Evolutionary conservation across 305 asterid species (phyloP).

Genomic region (Fraxinus baroniana): DNA sequence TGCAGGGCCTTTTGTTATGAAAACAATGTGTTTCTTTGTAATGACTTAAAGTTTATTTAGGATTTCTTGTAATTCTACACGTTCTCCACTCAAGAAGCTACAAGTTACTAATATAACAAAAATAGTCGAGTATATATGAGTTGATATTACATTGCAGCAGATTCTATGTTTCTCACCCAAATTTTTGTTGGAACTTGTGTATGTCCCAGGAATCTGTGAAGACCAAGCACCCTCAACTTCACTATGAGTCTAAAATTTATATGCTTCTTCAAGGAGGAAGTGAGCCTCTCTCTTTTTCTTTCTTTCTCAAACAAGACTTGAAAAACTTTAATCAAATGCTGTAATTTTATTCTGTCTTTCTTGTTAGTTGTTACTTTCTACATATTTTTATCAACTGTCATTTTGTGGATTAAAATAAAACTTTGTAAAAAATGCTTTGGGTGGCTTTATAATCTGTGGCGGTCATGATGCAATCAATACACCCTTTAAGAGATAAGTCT

Average conservation of each 20-base stretch:
- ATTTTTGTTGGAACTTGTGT: constrained; percentile 18
- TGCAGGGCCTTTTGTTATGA: neutral
- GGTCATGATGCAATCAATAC: neutral
- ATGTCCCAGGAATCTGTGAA: constrained; percentile 69
- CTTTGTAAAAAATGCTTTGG: neutral
- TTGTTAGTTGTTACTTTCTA: neutral
- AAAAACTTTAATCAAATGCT: neutral
- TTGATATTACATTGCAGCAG: neutral
- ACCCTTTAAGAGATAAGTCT: neutral
- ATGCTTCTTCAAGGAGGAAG: constrained; percentile 98
- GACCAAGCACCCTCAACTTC: constrained; percentile 93
- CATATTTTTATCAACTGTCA: neutral
- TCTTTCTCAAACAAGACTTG: neutral
- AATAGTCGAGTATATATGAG: neutral
- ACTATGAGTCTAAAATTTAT: constrained; percentile 85
- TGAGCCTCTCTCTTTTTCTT: constrained; percentile 35
- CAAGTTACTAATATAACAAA: neutral
- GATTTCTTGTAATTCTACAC: neutral
- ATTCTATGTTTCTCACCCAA: neutral
- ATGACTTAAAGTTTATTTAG: neutral
- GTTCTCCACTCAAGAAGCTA: constrained; percentile 14
- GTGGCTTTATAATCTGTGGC: neutral
- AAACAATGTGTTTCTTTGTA: constrained; percentile 5
- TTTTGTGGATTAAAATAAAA: neutral
- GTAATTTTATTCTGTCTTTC: neutral